phyloP scores from a whole-genome alignment of 2,329 filamentous ascomycete species.

The Pseudocercospora cruenta region DNA sequence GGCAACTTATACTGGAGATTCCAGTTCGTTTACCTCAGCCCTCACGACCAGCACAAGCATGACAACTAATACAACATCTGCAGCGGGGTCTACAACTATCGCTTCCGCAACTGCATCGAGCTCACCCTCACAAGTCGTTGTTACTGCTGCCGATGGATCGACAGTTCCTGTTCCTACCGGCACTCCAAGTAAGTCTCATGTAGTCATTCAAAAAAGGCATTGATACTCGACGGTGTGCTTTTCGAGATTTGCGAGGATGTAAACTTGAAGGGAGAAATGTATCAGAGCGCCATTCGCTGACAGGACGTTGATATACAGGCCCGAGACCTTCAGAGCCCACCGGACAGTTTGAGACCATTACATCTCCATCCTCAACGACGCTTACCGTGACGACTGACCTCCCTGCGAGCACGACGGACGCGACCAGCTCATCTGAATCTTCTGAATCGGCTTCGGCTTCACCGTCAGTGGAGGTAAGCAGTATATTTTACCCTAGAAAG shows the following conservation, averaged over 20 bases:
- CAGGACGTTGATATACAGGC: neutral
- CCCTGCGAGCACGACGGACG: neutral
- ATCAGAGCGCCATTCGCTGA: neutral
- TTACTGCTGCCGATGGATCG: conserved; percentile 1
- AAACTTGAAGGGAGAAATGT: neutral
- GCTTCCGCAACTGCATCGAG: neutral
- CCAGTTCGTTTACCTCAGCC: neutral
- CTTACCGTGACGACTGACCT: neutral
- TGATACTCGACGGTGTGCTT: too few species aligned
- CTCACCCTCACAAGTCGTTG: neutral
- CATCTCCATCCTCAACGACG: neutral
- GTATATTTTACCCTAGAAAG: neutral
- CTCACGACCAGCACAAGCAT: neutral
- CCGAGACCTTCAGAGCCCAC: neutral
- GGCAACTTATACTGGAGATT: neutral
- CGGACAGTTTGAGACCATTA: neutral
- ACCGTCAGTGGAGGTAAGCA: neutral
- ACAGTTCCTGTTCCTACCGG: neutral
- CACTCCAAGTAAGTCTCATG: neutral
- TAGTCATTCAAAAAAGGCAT: neutral
- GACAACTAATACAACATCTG: neutral
- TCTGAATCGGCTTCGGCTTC: conserved; percentile 1
- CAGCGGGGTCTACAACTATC: neutral
- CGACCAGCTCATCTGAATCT: neutral
- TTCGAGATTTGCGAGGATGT: too few species aligned